Evolutionary conservation across 192 early-diverging fungal species (phyloP).

Genomic region (Coemansia sp.): DNA sequence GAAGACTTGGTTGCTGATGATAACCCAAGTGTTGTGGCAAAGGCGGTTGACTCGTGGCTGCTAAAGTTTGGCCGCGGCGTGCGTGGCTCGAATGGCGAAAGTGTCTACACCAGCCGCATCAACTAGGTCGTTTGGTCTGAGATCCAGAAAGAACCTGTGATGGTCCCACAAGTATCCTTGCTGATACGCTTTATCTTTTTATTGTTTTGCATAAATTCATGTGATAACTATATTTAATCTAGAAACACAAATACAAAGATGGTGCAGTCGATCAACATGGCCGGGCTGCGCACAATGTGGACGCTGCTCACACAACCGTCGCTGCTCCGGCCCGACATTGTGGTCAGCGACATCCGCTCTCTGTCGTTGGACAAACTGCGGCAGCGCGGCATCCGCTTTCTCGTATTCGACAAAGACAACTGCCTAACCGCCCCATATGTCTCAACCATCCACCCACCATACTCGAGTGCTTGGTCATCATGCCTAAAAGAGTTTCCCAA

Average conservation of each 20-base stretch:
- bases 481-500: conserved; percentile 66
- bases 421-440: conserved; percentile 86
- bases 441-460: conserved; percentile 65
- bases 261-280: conserved; percentile 79
- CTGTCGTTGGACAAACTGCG: conserved; percentile 64
- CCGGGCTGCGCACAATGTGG: conserved; percentile 60
- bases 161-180: too few relatives aligned
- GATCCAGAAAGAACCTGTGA: too few relatives aligned
- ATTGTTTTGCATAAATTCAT: too few relatives aligned
- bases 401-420: conserved; percentile 98
- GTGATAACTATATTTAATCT: background rate
- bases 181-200: too few relatives aligned
- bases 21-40: conserved; percentile 2
- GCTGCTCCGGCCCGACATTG: conserved; percentile 74
- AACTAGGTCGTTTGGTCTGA: background rate
- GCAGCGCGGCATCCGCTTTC: conserved; percentile 60
- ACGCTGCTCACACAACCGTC: conserved; percentile 61
- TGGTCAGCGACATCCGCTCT: conserved; percentile 69
- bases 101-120: conserved; percentile 38
- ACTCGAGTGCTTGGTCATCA: conserved; percentile 65
- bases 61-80: conserved; percentile 43
- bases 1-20: conserved; percentile 40
- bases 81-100: conserved; percentile 23
- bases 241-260: conserved; percentile 29
- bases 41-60: conserved; percentile 44